phyloP scores from a whole-genome alignment of 2,329 filamentous ascomycete species.

The Arachnomyces sp. region DNA sequence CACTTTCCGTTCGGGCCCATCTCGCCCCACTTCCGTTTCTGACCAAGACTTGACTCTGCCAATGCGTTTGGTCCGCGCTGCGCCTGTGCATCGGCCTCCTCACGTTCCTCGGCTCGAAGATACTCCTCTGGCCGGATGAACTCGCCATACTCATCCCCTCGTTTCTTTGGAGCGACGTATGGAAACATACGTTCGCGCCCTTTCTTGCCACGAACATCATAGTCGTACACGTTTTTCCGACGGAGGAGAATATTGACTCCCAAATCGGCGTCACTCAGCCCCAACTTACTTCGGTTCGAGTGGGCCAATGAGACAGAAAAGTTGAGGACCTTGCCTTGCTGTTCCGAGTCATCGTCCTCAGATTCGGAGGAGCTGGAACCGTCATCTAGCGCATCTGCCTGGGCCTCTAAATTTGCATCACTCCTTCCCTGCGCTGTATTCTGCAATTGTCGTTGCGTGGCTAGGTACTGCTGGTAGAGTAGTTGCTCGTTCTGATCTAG shows the following conservation, averaged over 20 bases:
- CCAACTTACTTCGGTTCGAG: conserved; percentile 74
- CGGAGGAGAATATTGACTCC: conserved; percentile 86
- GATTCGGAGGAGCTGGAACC: conserved; percentile 81
- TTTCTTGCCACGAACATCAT: conserved; percentile 81
- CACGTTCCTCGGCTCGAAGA: conserved; percentile 81
- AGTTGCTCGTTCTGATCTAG: conserved; percentile 68
- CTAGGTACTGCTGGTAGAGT: conserved; percentile 86
- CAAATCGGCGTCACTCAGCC: conserved; percentile 78
- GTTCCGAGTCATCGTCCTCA: conserved; percentile 80
- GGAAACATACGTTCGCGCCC: conserved; percentile 91
- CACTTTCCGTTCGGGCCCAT: conserved; percentile 37
- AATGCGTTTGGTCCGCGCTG: conserved; percentile 45
- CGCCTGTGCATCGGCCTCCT: conserved; percentile 61
- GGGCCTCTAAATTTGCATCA: conserved; percentile 61
- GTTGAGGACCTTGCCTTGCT: conserved; percentile 86
- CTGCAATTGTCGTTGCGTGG: conserved; percentile 78
- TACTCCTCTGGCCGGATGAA: conserved; percentile 91
- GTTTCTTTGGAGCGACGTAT: conserved; percentile 67
- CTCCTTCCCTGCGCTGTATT: conserved; percentile 66
- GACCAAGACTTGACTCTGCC: conserved; percentile 61
- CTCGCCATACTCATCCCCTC: conserved; percentile 87
- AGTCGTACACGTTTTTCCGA: conserved; percentile 86
- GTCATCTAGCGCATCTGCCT: conserved; percentile 62
- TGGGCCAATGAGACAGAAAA: conserved; percentile 79
- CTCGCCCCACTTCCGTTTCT: conserved; percentile 92